phyloP scores from a whole-genome alignment of 495 filamentous ascomycete species.

The Paragyromitra xinjiangensis region DNA sequence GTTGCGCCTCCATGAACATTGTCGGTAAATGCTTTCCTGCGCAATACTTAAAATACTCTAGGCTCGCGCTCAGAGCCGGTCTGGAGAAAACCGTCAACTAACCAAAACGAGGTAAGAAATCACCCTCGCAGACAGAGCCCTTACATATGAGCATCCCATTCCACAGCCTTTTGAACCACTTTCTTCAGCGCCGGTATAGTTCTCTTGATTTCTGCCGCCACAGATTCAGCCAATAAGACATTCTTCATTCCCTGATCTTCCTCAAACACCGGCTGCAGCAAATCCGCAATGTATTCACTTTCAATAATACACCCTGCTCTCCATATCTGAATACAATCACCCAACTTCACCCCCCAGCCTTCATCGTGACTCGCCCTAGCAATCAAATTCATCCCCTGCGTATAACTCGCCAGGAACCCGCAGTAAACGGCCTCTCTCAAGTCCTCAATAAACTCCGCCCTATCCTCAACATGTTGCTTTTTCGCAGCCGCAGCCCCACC shows the following conservation, averaged over 20 bases:
- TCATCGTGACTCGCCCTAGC: constrained; percentile 68
- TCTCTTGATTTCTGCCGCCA: constrained; percentile 66
- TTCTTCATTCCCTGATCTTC: constrained; percentile 47
- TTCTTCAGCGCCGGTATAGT: constrained; percentile 66
- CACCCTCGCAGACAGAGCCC: not conserved
- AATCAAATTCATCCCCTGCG: constrained; percentile 75
- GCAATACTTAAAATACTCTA: constrained; percentile 77
- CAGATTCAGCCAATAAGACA: constrained; percentile 63
- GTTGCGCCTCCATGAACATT: constrained; percentile 76
- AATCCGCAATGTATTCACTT: constrained; percentile 70
- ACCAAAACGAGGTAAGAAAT: not conserved
- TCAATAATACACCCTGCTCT: constrained; percentile 78
- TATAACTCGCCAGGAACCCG: constrained; percentile 70
- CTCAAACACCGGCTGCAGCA: constrained; percentile 59
- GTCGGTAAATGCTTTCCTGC: constrained; percentile 69
- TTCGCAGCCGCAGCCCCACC: constrained; percentile 60
- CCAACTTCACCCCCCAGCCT: constrained; percentile 70
- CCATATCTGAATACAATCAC: constrained; percentile 73
- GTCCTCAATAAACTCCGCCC: constrained; percentile 66
- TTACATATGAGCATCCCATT: constrained; percentile 69
- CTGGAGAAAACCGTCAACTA: constrained; percentile 9
- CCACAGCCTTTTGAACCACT: constrained; percentile 66
- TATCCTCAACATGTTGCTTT: constrained; percentile 59
- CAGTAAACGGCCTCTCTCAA: constrained; percentile 70
- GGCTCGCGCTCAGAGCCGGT: constrained; percentile 69